A percentile compares a stretch with the other conserved stretches of the same genome.
Conservation (phyloP, 2,329 filamentous ascomycete species). For the Alternaria sp. region DNA sequence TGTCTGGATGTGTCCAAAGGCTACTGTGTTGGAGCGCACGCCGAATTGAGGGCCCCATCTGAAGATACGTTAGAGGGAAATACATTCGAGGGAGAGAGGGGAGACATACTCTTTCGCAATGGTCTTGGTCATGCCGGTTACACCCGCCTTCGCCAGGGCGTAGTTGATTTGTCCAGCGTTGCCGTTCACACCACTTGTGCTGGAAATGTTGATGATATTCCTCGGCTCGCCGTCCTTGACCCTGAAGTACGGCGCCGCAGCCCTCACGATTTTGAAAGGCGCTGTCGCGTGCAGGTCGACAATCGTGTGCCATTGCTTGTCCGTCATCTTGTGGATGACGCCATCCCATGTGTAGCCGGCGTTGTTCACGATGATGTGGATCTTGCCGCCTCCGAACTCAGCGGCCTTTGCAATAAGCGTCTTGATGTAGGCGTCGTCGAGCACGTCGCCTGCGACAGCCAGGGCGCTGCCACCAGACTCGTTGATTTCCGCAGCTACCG, state of each 20-base stretch:
- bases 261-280: conserved; percentile 80
- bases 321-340: conserved; percentile 89
- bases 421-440: conserved; percentile 72
- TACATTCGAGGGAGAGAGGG: background rate
- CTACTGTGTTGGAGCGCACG: conserved; percentile 81
- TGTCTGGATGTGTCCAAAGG: conserved; percentile 82
- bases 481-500: conserved; percentile 74
- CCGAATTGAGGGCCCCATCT: conserved; percentile 82
- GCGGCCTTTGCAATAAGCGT: conserved; percentile 76
- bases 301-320: conserved; percentile 92
- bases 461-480: conserved; percentile 69
- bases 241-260: conserved; percentile 84
- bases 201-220: conserved; percentile 82
- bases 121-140: conserved; percentile 83
- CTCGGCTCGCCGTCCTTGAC: conserved; percentile 81
- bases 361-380: conserved; percentile 91
- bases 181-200: conserved; percentile 80
- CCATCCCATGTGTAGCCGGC: conserved; percentile 93
- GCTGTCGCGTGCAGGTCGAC: conserved; percentile 82
- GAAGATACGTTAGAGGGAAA: conserved; percentile 6
- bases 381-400: conserved; percentile 83
- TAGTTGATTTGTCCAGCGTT: conserved; percentile 95
- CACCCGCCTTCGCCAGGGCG: conserved; percentile 81
- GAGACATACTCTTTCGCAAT: conserved; percentile 74
- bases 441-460: conserved; percentile 77